A percentile compares a stretch with the other conserved stretches of the same genome.
phyloP scores from a whole-genome alignment of 2,329 filamentous ascomycete genomes.

The Sporothrix euskadiensis region DNA sequence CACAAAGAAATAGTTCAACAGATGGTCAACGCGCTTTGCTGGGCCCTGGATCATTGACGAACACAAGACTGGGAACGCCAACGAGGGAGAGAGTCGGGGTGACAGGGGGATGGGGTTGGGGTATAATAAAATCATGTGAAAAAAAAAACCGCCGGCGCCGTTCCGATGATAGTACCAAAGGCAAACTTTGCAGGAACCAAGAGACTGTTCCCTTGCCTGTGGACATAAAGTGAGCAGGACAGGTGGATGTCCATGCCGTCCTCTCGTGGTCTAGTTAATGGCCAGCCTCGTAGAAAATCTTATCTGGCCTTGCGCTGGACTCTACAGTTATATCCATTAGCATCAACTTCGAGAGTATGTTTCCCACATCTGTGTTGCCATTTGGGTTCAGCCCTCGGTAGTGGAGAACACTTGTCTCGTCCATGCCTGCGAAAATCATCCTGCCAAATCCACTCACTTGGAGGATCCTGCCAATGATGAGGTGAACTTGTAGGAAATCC shows the following conservation, averaged over 20 bases:
- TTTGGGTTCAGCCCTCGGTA: not conserved
- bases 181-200: too few relatives aligned
- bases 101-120: not conserved
- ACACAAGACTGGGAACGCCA: slow-evolving; percentile 15
- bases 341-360: too few relatives aligned
- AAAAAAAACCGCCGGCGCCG: too few relatives aligned
- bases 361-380: not conserved
- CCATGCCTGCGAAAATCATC: not conserved
- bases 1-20: not conserved
- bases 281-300: too few relatives aligned
- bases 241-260: too few relatives aligned
- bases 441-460: slow-evolving; percentile 22
- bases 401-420: not conserved
- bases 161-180: too few relatives aligned
- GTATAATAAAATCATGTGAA: not conserved
- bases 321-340: too few relatives aligned
- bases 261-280: too few relatives aligned
- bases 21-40: not conserved
- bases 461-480: slow-evolving; percentile 7
- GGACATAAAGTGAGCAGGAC: too few relatives aligned
- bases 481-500: slow-evolving; percentile 15
- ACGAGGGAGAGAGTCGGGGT: slow-evolving; percentile 10
- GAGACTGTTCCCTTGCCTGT: too few relatives aligned
- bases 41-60: slow-evolving; percentile 18
- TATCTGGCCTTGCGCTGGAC: too few relatives aligned